Base-by-base conservation (phyloP, 352 stramenopile species). In the Pythium rishiriense region DNA sequence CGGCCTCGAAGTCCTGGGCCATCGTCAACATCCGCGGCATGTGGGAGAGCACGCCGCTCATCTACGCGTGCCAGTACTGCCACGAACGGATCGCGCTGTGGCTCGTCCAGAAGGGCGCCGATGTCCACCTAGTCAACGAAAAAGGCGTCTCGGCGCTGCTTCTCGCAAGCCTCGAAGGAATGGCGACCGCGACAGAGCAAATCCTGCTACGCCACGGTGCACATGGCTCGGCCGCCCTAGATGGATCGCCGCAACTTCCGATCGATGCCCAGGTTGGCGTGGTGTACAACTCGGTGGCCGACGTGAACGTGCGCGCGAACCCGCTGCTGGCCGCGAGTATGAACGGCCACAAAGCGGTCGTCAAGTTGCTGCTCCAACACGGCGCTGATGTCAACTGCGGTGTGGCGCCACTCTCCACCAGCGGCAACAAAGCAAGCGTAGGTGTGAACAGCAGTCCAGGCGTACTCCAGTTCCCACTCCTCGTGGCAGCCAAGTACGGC, bases 401-500 rank as follows among this genome's bases (percentile, higher is more conserved):
- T 3, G 58, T 78, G 47, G 49, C 37, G 14, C 49, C 26, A 66
- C 9, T 43, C 12, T 59, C 25, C 14, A 6, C 41, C 2, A 28
- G 49, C 22, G 48, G 66, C 2, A 49, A 45, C 21, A 53, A 42
- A 6, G 28, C 68, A 19, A 54, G 42, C 9, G 25, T 19, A 17
- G 43, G 31, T 22, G 28, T 42, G 28, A 29, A 25, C 19, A 58
- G 28, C 24, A 29, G 33, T 25, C 31, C 45, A 3, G 26, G 47
- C 6, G 49, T 50, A 1, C 24, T 50, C 33, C 74, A 79, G 46
- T 76, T 68, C 53, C 84, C 88, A 10, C 79, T 99, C 19, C 84
- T 98, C 68, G 83, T 98, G 5, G 96, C 94, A 15, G 85, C 88
- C 7, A 90, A 96, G 73, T 96, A 96, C 59, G 97, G 96, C 21